Percentiles rank a stretch among this genome's conserved stretches.
phyloP scores from a whole-genome alignment of 2,329 filamentous ascomycete species.

The Phoma sp. region DNA sequence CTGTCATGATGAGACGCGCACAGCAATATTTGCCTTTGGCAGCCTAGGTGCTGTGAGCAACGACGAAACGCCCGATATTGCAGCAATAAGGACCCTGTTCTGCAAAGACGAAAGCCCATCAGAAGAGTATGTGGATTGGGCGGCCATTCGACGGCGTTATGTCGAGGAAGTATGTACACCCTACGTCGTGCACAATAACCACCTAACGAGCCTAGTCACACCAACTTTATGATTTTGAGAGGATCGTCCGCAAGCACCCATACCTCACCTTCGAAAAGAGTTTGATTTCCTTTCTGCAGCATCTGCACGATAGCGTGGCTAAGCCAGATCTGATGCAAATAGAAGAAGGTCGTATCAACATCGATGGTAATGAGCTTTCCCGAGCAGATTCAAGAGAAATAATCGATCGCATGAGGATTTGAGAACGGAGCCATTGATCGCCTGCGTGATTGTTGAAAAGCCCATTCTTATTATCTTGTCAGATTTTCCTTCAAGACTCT shows the following conservation, averaged over 20 bases:
- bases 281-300: slow-evolving; percentile 51
- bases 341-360: slow-evolving; percentile 53
- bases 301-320: slow-evolving; percentile 51
- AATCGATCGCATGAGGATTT: slow-evolving; percentile 40
- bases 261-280: slow-evolving; percentile 47
- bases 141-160: slow-evolving; percentile 42
- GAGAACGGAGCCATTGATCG: background rate
- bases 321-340: slow-evolving; percentile 60
- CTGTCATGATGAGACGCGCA: slow-evolving; percentile 45
- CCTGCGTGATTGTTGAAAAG: no score
- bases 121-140: slow-evolving; percentile 47
- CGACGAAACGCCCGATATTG: slow-evolving; percentile 35
- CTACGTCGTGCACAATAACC: no score
- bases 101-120: slow-evolving; percentile 37
- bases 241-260: slow-evolving; percentile 41
- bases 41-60: slow-evolving; percentile 34
- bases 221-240: slow-evolving; percentile 13
- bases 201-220: slow-evolving; percentile 11
- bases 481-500: no score
- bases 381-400: slow-evolving; percentile 40
- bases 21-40: slow-evolving; percentile 56
- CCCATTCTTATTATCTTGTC: no score
- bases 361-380: slow-evolving; percentile 39
- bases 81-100: slow-evolving; percentile 45
- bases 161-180: slow-evolving; percentile 29